phyloP scores from a whole-genome alignment of 1,139 yeast species.

The Hanseniaspora sp. region DNA sequence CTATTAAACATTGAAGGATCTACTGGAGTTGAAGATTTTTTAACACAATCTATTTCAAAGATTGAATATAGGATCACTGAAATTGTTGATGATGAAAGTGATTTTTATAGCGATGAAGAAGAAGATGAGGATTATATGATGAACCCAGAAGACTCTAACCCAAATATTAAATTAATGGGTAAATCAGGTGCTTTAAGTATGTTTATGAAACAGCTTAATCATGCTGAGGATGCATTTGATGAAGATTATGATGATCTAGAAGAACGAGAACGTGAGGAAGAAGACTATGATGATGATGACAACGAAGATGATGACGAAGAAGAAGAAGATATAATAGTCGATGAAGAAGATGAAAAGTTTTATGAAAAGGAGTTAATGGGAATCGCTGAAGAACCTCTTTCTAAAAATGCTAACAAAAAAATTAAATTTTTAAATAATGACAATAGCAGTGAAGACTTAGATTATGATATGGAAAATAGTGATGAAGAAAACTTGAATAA shows the following conservation, averaged over 20 bases:
- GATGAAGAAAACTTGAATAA: conserved; percentile 7
- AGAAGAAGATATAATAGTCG: conserved; percentile 11
- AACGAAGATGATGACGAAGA: conserved; percentile 11
- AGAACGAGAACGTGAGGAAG: conserved; percentile 17
- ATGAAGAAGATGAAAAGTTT: conserved; percentile 14
- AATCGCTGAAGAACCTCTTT: conserved; percentile 6
- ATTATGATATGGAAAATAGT: conserved; percentile 15
- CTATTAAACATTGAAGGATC: conserved; percentile 50
- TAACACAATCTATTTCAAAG: conserved; percentile 21
- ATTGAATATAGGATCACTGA: conserved; percentile 18
- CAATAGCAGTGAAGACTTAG: conserved; percentile 18
- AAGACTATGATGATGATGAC: not conserved
- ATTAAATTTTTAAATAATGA: not conserved
- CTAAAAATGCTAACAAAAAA: not conserved
- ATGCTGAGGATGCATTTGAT: conserved; percentile 15
- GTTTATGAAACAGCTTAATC: conserved; percentile 13
- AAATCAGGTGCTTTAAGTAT: conserved; percentile 13
- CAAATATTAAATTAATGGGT: conserved; percentile 15
- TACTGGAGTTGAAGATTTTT: conserved; percentile 26
- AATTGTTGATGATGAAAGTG: conserved; percentile 17
- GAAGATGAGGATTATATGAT: conserved; percentile 19
- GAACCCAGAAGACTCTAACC: not conserved
- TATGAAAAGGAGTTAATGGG: conserved; percentile 8
- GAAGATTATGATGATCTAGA: conserved; percentile 5
- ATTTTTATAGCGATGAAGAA: conserved; percentile 17